phyloP scores from a whole-genome alignment of 495 filamentous ascomycete genomes.

The Bathelium albidoporum region DNA sequence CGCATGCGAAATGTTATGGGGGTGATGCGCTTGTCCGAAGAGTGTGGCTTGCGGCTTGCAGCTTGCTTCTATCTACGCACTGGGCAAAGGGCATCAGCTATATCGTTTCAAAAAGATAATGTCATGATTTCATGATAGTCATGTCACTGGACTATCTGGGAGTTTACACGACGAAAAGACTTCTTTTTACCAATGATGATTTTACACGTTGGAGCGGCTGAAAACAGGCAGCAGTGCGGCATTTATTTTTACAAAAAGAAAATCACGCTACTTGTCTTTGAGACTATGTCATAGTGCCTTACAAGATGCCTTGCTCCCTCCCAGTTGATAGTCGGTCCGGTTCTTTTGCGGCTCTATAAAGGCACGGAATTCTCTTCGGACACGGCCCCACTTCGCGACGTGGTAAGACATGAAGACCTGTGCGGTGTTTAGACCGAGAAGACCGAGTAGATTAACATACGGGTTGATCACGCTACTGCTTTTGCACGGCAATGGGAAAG shows the following conservation, averaged over 20 bases:
- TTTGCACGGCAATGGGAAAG: neutral
- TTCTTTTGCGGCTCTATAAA: neutral
- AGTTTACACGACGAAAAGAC: too few relatives aligned
- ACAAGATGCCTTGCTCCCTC: neutral
- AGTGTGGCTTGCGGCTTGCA: too few relatives aligned
- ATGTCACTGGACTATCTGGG: too few relatives aligned
- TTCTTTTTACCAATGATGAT: neutral
- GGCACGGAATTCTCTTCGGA: neutral
- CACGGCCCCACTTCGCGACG: neutral
- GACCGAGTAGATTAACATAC: neutral
- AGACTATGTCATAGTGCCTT: neutral
- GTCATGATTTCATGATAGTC: too few relatives aligned
- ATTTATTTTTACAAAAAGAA: neutral
- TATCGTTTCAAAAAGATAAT: too few relatives aligned
- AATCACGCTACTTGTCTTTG: neutral
- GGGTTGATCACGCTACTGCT: neutral
- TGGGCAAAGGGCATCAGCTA: too few relatives aligned
- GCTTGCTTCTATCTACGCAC: too few relatives aligned
- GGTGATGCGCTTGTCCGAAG: too few relatives aligned
- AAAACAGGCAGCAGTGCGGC: neutral
- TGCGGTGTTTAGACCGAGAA: neutral
- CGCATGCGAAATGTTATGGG: too few relatives aligned
- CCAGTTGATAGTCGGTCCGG: neutral
- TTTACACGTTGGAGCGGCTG: neutral
- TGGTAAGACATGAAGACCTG: neutral